A percentile compares a stretch with the other conserved stretches of the same genome.
Evolutionary conservation across 306 rosid species (phyloP).

Genomic region (Gastrolobium villosum): DNA sequence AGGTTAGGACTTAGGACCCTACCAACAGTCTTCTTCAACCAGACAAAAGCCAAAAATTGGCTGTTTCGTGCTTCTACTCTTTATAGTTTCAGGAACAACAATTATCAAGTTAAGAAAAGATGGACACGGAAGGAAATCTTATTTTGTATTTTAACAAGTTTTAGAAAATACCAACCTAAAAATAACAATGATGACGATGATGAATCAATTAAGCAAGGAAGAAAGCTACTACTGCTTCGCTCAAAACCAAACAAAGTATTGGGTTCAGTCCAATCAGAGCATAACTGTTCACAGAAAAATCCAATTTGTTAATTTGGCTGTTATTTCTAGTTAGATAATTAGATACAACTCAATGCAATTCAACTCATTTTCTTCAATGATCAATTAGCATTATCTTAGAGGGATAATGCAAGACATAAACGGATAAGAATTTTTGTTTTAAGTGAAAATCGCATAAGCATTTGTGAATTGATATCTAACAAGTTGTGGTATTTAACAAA

Average conservation of each 20-base stretch:
- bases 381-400: too few species aligned
- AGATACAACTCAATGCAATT: background rate
- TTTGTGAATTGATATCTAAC: constrained; percentile 35
- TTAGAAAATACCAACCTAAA: constrained; percentile 31
- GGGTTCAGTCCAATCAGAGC: background rate
- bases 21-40: constrained; percentile 11
- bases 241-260: constrained; percentile 3
- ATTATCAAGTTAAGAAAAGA: constrained; percentile 19
- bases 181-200: constrained; percentile 10
- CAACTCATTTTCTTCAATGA: background rate
- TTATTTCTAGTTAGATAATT: background rate
- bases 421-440: constrained; percentile 42
- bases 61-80: constrained; percentile 3
- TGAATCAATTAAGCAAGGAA: background rate
- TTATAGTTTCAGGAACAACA: background rate
- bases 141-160: constrained; percentile 29
- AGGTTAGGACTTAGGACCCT: constrained; percentile 13
- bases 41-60: constrained; percentile 39
- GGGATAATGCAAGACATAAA: constrained; percentile 22
- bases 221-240: constrained; percentile 15
- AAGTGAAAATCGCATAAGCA: constrained; percentile 6
- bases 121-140: background rate
- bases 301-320: background rate
- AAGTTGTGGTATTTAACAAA: constrained; percentile 21
- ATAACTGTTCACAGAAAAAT: background rate